phyloP scores from a whole-genome alignment of 2,329 filamentous ascomycete genomes.

The Colletotrichum aenigma region DNA sequence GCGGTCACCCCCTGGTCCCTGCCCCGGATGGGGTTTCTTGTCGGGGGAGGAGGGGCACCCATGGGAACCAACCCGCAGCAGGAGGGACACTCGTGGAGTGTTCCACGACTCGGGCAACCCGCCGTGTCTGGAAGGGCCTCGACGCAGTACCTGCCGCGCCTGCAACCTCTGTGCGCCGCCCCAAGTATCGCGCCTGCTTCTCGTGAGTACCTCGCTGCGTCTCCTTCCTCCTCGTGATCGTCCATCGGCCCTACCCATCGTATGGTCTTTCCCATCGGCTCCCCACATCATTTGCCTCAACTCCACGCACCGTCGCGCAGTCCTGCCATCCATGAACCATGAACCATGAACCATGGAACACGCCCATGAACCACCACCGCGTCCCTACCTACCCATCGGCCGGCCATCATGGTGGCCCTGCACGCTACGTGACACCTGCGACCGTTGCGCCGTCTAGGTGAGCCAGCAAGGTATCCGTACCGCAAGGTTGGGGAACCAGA shows the following conservation, averaged over 20 bases:
- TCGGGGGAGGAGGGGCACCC: background rate
- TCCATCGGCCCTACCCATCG: background rate
- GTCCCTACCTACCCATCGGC: background rate
- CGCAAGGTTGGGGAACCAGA: background rate
- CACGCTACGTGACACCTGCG: background rate
- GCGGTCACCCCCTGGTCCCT: background rate
- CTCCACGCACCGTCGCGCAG: background rate
- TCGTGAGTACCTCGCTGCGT: background rate
- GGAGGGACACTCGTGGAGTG: background rate
- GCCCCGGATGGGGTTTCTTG: background rate
- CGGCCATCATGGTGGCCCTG: background rate
- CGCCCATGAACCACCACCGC: background rate
- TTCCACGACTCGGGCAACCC: background rate
- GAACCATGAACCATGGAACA: background rate
- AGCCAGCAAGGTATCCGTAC: background rate
- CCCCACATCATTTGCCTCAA: constrained; percentile 13
- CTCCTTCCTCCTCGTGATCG: constrained; percentile 5
- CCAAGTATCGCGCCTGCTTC: background rate
- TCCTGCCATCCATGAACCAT: background rate
- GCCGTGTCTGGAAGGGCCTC: background rate
- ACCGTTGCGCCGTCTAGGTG: background rate
- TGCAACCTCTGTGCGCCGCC: background rate
- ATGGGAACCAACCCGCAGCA: background rate
- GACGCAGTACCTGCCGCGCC: background rate
- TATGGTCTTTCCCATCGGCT: background rate